Evolutionary conservation across 768 basidiomycete genomes (phyloP).

Genomic region (Chalciporus chontae): DNA sequence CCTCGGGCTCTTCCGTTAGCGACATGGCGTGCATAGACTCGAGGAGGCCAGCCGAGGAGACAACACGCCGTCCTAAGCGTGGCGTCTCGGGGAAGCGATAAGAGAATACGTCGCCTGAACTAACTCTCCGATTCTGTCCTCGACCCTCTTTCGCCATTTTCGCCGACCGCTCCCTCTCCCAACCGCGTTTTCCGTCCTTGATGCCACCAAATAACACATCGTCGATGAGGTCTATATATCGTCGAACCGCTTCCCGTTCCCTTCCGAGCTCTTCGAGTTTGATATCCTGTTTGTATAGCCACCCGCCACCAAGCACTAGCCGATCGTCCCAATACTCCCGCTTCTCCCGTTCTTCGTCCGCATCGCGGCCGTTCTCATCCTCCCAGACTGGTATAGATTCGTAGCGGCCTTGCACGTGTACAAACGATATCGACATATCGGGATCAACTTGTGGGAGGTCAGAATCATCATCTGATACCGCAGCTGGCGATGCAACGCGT

Average conservation of each 20-base stretch:
- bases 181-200: conserved; percentile 45
- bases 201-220: conserved; percentile 69
- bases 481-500: conserved; percentile 42
- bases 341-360: conserved; percentile 50
- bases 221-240: conserved; percentile 77
- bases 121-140: conserved; percentile 34
- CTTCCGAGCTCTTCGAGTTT: conserved; percentile 47
- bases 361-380: conserved; percentile 51
- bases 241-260: conserved; percentile 53
- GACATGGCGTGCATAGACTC: conserved; percentile 48
- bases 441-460: conserved; percentile 41
- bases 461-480: conserved; percentile 37
- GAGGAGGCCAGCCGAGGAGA: conserved; percentile 55
- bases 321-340: conserved; percentile 79
- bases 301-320: conserved; percentile 76
- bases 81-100: conserved; percentile 20
- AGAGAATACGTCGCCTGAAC: conserved; percentile 29
- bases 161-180: conserved; percentile 43
- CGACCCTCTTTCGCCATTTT: conserved; percentile 40
- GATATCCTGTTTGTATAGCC: conserved; percentile 74
- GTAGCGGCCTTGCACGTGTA: conserved; percentile 63
- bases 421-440: conserved; percentile 63
- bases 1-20: conserved; percentile 56
- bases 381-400: conserved; percentile 80
- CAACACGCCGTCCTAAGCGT: conserved; percentile 43